Percentiles rank a stretch among this genome's conserved stretches.
phyloP scores from a whole-genome alignment of 495 filamentous ascomycete species.

The Darksidea phi region DNA sequence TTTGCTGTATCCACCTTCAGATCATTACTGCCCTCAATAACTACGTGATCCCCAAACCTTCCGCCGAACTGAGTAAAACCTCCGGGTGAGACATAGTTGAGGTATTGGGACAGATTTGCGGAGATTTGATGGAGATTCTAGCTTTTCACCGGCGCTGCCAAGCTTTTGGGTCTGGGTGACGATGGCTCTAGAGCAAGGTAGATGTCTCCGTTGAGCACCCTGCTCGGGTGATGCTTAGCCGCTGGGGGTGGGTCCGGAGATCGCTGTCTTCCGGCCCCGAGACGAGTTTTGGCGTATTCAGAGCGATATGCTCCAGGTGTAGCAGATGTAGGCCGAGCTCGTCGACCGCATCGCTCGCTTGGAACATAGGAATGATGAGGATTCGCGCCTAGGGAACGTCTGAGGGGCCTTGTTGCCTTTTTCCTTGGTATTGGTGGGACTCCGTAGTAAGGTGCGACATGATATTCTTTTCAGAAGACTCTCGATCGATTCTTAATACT shows the following conservation, averaged over 20 bases:
- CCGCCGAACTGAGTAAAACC: no score
- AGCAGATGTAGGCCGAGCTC: constrained; percentile 74
- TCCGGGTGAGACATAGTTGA: no score
- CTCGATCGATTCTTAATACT: constrained; percentile 50
- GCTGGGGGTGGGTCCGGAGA: constrained; percentile 62
- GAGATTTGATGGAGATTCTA: no score
- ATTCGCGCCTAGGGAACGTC: constrained; percentile 77
- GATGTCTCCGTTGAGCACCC: background rate
- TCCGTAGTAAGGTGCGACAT: constrained; percentile 70
- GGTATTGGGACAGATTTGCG: no score
- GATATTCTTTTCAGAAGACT: background rate
- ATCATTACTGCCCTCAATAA: no score
- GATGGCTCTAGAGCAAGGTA: constrained; percentile 7
- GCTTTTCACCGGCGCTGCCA: no score
- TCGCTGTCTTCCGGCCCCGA: constrained; percentile 57
- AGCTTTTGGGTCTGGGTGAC: no score
- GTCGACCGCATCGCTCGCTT: constrained; percentile 74
- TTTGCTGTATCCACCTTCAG: no score
- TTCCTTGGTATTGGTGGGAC: constrained; percentile 64
- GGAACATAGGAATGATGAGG: constrained; percentile 78
- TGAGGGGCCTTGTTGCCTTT: constrained; percentile 82
- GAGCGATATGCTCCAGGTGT: constrained; percentile 81
- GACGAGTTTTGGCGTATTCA: constrained; percentile 85
- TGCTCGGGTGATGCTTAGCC: constrained; percentile 27
- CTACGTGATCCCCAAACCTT: no score